phyloP scores from a whole-genome alignment of 352 stramenopile genomes.

The Phytophthora hybrid region DNA sequence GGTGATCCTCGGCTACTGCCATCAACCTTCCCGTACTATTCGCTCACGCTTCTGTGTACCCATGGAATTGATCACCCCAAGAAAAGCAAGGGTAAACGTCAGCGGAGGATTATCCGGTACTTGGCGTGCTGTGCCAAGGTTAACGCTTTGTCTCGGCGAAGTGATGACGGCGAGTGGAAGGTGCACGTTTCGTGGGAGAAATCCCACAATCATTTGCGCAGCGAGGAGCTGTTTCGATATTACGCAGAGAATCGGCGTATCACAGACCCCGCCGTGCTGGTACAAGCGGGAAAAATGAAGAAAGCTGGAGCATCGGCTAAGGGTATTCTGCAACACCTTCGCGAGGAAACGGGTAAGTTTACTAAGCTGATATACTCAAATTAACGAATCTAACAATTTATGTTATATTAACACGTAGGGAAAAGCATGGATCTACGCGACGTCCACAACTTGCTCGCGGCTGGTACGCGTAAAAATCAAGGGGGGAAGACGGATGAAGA shows the following conservation, averaged over 20 bases:
- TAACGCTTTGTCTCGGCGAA: neutral
- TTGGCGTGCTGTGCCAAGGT: slow-evolving; percentile 4
- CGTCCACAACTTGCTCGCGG: slow-evolving; percentile 16
- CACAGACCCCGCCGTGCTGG: slow-evolving; percentile 2
- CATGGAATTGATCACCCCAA: slow-evolving; percentile 18
- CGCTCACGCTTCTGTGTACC: slow-evolving; percentile 1
- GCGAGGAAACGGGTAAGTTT: slow-evolving; percentile 1
- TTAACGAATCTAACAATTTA: neutral
- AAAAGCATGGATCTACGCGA: slow-evolving; percentile 18
- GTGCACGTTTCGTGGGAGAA: slow-evolving; percentile 1
- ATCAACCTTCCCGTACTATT: slow-evolving; percentile 4
- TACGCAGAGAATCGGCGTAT: neutral
- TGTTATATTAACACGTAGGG: neutral
- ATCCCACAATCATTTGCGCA: slow-evolving; percentile 3
- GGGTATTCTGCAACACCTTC: neutral
- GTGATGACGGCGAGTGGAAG: neutral
- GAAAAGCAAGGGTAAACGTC: slow-evolving; percentile 8
- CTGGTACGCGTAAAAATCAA: neutral
- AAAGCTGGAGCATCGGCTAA: slow-evolving; percentile 13
- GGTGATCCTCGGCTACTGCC: no score
- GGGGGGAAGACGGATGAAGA: slow-evolving; percentile 13
- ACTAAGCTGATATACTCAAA: neutral
- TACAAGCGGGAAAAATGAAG: neutral
- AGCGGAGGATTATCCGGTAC: slow-evolving; percentile 8
- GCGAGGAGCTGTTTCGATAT: neutral